phyloP scores from a whole-genome alignment of 1,139 yeast species.

The Taphrina communis region DNA sequence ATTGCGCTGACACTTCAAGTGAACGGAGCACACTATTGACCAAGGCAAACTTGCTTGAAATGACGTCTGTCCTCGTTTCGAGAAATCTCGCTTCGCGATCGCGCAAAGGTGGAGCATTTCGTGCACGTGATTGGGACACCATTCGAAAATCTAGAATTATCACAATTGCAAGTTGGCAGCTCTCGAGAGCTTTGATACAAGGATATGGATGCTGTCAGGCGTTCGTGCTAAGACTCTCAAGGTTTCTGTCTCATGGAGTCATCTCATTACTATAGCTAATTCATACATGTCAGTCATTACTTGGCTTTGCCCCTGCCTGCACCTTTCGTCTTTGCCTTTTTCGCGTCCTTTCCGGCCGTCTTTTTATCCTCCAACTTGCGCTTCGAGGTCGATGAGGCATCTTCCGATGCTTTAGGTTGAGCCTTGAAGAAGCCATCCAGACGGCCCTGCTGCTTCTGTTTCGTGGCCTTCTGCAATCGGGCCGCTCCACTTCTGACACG shows the following conservation, averaged over 20 bases:
- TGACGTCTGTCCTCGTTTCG: no score
- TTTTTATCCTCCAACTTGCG: slow-evolving; percentile 48
- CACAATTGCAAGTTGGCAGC: neutral
- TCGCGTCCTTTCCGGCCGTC: slow-evolving; percentile 45
- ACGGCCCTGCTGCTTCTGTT: slow-evolving; percentile 87
- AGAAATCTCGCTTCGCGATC: no score
- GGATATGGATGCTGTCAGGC: no score
- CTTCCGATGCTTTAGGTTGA: slow-evolving; percentile 61
- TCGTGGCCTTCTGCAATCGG: slow-evolving; percentile 79
- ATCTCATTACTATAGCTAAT: neutral
- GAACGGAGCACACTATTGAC: no score
- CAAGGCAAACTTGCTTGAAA: no score
- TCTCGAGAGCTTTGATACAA: neutral
- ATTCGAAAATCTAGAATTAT: no score
- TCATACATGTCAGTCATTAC: neutral
- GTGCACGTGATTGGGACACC: no score
- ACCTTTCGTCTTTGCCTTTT: slow-evolving; percentile 36
- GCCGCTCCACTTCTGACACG: slow-evolving; percentile 87
- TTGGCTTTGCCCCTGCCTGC: slow-evolving; percentile 25
- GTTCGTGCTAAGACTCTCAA: no score
- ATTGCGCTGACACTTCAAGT: no score
- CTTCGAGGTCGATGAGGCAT: slow-evolving; percentile 44
- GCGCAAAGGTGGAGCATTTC: no score
- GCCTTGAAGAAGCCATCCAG: slow-evolving; percentile 88
- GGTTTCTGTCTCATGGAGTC: no score